Base-by-base conservation (phyloP, 139 green algal genomes). In the Raphidocelis subcapitata region DNA sequence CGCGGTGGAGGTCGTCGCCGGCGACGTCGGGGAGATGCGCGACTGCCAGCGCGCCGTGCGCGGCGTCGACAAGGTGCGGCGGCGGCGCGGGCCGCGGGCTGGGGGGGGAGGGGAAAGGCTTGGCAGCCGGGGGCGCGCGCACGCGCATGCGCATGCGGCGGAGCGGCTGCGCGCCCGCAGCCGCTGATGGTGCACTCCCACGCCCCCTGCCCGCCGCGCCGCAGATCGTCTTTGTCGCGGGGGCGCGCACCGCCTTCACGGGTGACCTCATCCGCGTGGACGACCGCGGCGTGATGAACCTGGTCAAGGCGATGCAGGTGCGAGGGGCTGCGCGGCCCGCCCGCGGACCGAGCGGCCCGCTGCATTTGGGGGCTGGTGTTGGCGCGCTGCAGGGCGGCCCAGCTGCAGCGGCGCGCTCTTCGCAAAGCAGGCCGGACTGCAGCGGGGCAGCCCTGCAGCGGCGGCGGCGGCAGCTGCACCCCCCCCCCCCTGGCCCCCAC, bases 51-150 rank as follows among this genome's bases (percentile, higher is more conserved):
- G 82, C 31, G 95, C 95, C 0, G 85, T 98, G 32, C 68, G 86
- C 28, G 94, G 85, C 3, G 85, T 92, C 4, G 91, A 94, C 82
- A 99, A 99, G 89, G 94, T 98, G 29, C 14, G 60, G 28, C 41
- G 41, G 41, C 41, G 41, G 41, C 41, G 41, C 41, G 8, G 41
- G 41, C 41, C 8, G 41, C 41, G 12, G 41, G n/a, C n/a, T n/a
- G 41, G 41, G 41, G 41, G 41, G 8, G 41, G 8, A 12, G 41
- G 41, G 8, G 41, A 12, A 8, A 49, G 41, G 41, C 41, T 12
- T 8, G 41, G 12, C 41, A 8, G 41, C 41, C 12, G 8, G 8
- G 41, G 41, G n/a, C n/a, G n/a, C n/a, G n/a, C n/a, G n/a, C n/a
- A n/a, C n/a, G 41, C 41, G 41, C 41, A 49, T 8, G 8, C 8